These are phyloP conservation scores for Solanum chacoense DNA, from an alignment of 305 asterid genomes.

Conservation along the genomic window DNA sequence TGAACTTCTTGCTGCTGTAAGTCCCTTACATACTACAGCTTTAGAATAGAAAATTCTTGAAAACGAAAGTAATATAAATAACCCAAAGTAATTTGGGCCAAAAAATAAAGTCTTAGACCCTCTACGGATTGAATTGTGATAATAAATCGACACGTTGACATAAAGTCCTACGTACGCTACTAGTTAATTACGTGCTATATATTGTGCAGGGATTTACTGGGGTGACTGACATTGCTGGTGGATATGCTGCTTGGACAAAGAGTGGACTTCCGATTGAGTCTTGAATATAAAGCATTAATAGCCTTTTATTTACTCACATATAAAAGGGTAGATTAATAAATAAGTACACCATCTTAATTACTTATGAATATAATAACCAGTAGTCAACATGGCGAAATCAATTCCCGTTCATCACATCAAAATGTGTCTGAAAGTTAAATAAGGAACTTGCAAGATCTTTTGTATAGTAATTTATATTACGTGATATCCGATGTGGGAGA, in stretches of 20 bases:
- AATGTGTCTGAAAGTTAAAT: neutral
- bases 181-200: neutral
- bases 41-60: neutral
- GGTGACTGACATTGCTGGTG: conserved; percentile 68
- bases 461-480: neutral
- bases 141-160: neutral
- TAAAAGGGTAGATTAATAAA: neutral
- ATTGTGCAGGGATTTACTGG: conserved; percentile 55
- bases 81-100: neutral
- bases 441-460: neutral
- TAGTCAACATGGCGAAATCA: neutral
- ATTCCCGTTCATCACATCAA: neutral
- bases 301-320: neutral
- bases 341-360: neutral
- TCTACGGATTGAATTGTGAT: neutral
- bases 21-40: neutral
- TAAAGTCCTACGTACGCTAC: neutral
- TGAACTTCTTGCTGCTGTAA: conserved; percentile 51
- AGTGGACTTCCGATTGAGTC: conserved; percentile 47
- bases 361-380: neutral
- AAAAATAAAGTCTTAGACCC: neutral
- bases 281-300: neutral
- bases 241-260: conserved; percentile 58
- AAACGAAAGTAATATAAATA: neutral
- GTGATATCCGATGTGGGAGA: neutral